Evolutionary conservation across 371 early-diverging fungal species (phyloP).

Genomic region (Dipsacomyces acuminosporus): DNA sequence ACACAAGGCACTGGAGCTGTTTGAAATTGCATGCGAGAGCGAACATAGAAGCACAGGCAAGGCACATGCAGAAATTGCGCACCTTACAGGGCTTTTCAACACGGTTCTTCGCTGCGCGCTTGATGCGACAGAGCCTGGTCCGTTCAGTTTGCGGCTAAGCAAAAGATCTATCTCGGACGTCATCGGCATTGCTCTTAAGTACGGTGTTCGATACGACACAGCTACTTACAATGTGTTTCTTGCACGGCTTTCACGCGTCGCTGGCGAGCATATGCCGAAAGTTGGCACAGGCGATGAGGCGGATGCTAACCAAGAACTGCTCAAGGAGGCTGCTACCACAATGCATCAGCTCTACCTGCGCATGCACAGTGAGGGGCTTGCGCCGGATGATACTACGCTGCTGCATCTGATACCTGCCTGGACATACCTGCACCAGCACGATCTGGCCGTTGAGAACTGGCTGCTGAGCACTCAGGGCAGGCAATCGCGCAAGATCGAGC

Average conservation of each 20-base stretch:
- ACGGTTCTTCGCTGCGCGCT: conserved; percentile 8
- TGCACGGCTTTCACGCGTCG: conserved; percentile 14
- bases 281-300: not conserved
- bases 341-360: conserved; percentile 14
- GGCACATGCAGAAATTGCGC: not conserved
- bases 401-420: conserved; percentile 20
- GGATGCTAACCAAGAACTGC: not conserved
- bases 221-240: conserved; percentile 23
- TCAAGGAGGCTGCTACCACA: not conserved
- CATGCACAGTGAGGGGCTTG: conserved; percentile 4
- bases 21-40: conserved; percentile 6
- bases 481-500: conserved; percentile 5
- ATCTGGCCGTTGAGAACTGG: not conserved
- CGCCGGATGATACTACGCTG: conserved; percentile 9
- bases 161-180: conserved; percentile 1
- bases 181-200: not conserved
- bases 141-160: not conserved
- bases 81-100: conserved; percentile 13
- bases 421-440: not conserved
- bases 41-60: not conserved
- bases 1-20: conserved; percentile 5
- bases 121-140: not conserved
- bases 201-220: conserved; percentile 3
- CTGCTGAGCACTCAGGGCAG: not conserved
- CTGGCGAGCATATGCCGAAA: not conserved